These are phyloP conservation scores for Fibroporia radiculosa DNA, from an alignment of 768 basidiomycete genomes.

Conservation along the genomic window DNA sequence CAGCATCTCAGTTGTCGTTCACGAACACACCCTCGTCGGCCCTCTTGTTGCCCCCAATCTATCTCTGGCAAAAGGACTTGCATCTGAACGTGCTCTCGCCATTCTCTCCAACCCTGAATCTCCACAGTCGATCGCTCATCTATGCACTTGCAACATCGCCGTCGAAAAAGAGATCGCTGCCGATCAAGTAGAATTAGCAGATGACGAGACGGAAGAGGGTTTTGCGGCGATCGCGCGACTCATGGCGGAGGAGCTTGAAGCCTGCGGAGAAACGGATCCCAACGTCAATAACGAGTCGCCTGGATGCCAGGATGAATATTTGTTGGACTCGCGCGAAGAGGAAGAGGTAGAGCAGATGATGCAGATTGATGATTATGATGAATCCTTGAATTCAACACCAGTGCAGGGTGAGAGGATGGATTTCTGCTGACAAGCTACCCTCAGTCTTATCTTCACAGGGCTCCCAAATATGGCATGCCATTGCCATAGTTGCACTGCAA, in stretches of 20 bases:
- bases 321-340: conserved; percentile 2
- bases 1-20: conserved; percentile 51
- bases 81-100: conserved; percentile 53
- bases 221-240: conserved; percentile 35
- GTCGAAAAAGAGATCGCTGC: conserved; percentile 5
- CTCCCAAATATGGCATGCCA: too few relatives aligned
- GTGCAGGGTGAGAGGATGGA: too few relatives aligned
- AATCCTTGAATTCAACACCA: too few relatives aligned
- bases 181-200: conserved; percentile 16
- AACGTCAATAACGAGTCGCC: neutral
- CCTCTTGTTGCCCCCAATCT: conserved; percentile 53
- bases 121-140: conserved; percentile 33
- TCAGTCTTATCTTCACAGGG: too few relatives aligned
- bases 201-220: conserved; percentile 44
- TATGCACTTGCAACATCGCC: conserved; percentile 33
- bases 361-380: conserved; percentile 5
- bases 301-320: neutral
- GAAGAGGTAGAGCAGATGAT: conserved; percentile 8
- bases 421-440: too few relatives aligned
- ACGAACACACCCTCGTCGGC: conserved; percentile 47
- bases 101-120: conserved; percentile 41
- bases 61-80: conserved; percentile 59
- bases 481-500: too few relatives aligned
- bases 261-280: neutral
- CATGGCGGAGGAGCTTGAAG: neutral